Base-by-base conservation (phyloP, 1,139 yeast species). In the Yamadazyma spencermartinsiae region DNA sequence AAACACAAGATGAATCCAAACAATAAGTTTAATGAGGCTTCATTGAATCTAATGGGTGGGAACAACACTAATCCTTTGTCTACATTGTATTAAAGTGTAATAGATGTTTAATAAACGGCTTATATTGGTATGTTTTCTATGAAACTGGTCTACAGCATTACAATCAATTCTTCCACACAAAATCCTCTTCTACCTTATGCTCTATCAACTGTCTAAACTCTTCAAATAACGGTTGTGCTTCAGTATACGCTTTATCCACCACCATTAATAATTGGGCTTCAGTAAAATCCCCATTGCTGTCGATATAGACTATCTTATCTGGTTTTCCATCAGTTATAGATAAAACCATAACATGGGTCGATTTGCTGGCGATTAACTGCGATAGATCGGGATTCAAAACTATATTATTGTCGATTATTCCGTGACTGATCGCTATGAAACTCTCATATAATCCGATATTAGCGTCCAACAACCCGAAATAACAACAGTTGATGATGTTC, bases 1-100 rank as follows among this genome's bases (percentile, higher is more conserved):
- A 87, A 89, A 61, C 98, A 94, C 60, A 84, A 82, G 54, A 79
- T 81, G 38, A 82, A 83, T 49, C 82, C 82, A 27, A 75, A 74
- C 51, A 72, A 74, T 42, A 76, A 75, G 49, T 69, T 72, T 45
- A 63, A 71, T 15, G 76, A 72, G 47, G 58, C 70, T 40, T 69
- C 68, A 40, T 55, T 72, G 35, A 61, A 68, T 53, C 60, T 62
- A 32, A 16, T 29, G 31, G 29, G 29, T 10, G 31, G 31, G 15
- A 10, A 13, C 10, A 55, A 54, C 23, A 49, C 48, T 28, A 72
- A 72, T 49, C 77, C 77, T 4, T 62, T 72, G 52, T 74, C 76
- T 27, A 72, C 77, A 6, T 65, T 72, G 45, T 72, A 72, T 51
- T 71, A 56, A 43, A 14, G 9, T 20, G 23, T 7, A 7, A 20